These are phyloP conservation scores for Mortierella sp. DNA, from an alignment of 371 early-diverging fungal genomes.

Conservation along the genomic window DNA sequence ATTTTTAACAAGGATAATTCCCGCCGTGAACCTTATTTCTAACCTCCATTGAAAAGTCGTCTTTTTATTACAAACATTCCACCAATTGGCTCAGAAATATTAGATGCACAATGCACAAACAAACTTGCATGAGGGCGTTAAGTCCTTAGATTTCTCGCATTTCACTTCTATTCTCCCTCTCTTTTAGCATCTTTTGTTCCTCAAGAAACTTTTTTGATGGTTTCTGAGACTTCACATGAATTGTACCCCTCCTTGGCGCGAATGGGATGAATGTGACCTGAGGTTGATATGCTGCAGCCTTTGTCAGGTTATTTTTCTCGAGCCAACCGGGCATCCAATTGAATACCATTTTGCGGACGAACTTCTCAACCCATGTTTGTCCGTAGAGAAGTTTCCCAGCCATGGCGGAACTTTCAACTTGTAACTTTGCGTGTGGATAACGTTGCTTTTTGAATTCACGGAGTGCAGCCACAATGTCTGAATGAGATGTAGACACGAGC, in stretches of 20 bases:
- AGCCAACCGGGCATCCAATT: slow-evolving; percentile 8
- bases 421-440: slow-evolving; percentile 11
- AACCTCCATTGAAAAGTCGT: no score
- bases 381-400: slow-evolving; percentile 2
- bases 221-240: not conserved
- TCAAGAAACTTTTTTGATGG: not conserved
- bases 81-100: no score
- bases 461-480: slow-evolving; percentile 8
- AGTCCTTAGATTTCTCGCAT: no score
- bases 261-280: slow-evolving; percentile 5
- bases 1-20: no score
- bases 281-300: slow-evolving; percentile 9
- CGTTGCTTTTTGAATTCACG: slow-evolving; percentile 9
- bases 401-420: slow-evolving; percentile 1
- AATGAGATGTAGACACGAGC: not conserved
- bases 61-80: no score
- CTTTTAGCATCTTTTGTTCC: not conserved
- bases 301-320: slow-evolving; percentile 1
- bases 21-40: no score
- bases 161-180: not conserved
- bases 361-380: slow-evolving; percentile 1
- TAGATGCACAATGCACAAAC: no score
- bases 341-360: slow-evolving; percentile 4
- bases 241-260: not conserved
- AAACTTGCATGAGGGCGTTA: no score